A percentile compares a stretch with the other conserved stretches of the same genome.
Evolutionary conservation across 768 basidiomycete species (phyloP).

Genomic region (Mycena olivaceomarginata): DNA sequence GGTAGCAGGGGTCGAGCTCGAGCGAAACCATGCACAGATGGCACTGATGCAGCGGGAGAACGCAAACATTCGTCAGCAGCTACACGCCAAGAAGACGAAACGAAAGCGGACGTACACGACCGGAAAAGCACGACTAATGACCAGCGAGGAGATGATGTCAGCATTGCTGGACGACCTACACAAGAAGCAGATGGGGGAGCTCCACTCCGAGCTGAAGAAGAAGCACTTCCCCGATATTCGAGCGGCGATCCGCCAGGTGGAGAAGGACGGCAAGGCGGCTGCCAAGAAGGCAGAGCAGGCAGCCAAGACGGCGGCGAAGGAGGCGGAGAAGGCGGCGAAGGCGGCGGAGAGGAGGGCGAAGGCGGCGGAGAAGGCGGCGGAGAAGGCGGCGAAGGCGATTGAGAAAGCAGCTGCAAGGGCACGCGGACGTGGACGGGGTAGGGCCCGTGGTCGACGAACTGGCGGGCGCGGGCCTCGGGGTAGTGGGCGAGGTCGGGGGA

Average conservation of each 20-base stretch:
- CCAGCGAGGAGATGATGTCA: slow-evolving; percentile 6
- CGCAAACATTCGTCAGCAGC: not conserved
- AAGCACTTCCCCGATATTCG: not conserved
- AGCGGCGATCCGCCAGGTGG: too few relatives aligned
- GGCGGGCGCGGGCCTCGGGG: too few relatives aligned
- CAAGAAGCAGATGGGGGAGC: slow-evolving; percentile 8
- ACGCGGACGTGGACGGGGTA: not conserved
- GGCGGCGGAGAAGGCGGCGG: not conserved
- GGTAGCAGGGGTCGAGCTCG: slow-evolving; percentile 13
- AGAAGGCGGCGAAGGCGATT: not conserved
- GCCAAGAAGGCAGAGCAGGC: not conserved
- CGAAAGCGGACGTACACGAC: slow-evolving; percentile 1
- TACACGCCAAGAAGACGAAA: not conserved
- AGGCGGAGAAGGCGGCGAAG: not conserved
- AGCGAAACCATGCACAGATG: slow-evolving; percentile 14
- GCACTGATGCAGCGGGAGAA: slow-evolving; percentile 16
- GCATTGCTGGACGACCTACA: slow-evolving; percentile 14
- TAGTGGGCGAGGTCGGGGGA: too few relatives aligned
- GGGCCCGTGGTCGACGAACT: too few relatives aligned
- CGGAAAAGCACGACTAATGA: slow-evolving; percentile 22
- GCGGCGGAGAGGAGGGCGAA: not conserved
- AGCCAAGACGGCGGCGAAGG: not conserved
- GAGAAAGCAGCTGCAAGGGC: not conserved
- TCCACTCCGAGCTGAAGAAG: slow-evolving; percentile 21
- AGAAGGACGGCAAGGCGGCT: too few relatives aligned